phyloP scores from a whole-genome alignment of 1,284 basidiomycete species.

The Ganoderma meredithae region DNA sequence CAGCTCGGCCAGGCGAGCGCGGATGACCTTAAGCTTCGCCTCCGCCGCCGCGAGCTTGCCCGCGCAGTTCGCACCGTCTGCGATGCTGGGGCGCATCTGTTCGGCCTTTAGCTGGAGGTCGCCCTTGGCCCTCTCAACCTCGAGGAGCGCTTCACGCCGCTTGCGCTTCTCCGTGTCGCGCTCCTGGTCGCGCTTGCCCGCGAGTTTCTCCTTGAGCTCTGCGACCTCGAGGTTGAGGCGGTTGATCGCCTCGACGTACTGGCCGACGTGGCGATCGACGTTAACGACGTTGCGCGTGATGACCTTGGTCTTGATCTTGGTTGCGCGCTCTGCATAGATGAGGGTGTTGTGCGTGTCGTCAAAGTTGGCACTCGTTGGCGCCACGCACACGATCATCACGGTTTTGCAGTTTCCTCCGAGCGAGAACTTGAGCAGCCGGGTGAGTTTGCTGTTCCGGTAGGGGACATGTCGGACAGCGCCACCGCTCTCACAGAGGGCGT shows the following conservation, averaged over 20 bases:
- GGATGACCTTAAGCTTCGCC: slow-evolving; percentile 71
- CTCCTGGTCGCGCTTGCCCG: slow-evolving; percentile 70
- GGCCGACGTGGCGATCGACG: slow-evolving; percentile 91
- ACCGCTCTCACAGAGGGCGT: slow-evolving; percentile 92
- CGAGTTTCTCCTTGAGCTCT: slow-evolving; percentile 87
- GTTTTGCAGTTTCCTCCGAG: slow-evolving; percentile 98
- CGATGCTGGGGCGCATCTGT: slow-evolving; percentile 71
- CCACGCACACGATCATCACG: slow-evolving; percentile 97
- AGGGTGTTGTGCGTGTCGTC: slow-evolving; percentile 98
- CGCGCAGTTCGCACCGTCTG: slow-evolving; percentile 80
- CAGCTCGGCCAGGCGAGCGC: slow-evolving; percentile 72
- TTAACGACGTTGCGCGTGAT: slow-evolving; percentile 93
- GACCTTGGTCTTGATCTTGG: slow-evolving; percentile 96
- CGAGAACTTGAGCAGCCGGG: slow-evolving; percentile 94
- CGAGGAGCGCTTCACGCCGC: slow-evolving; percentile 69
- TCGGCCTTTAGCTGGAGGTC: slow-evolving; percentile 77
- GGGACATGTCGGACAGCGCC: slow-evolving; percentile 88
- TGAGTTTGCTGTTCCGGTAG: slow-evolving; percentile 97
- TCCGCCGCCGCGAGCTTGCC: slow-evolving; percentile 83
- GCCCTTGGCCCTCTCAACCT: slow-evolving; percentile 73
- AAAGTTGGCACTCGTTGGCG: slow-evolving; percentile 93
- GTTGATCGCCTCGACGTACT: slow-evolving; percentile 94
- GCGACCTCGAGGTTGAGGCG: slow-evolving; percentile 84
- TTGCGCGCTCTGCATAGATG: slow-evolving; percentile 94
- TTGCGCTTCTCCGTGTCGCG: slow-evolving; percentile 68